Base-by-base conservation (phyloP, 371 early-diverging fungal species). In the Actinomucor elegans region DNA sequence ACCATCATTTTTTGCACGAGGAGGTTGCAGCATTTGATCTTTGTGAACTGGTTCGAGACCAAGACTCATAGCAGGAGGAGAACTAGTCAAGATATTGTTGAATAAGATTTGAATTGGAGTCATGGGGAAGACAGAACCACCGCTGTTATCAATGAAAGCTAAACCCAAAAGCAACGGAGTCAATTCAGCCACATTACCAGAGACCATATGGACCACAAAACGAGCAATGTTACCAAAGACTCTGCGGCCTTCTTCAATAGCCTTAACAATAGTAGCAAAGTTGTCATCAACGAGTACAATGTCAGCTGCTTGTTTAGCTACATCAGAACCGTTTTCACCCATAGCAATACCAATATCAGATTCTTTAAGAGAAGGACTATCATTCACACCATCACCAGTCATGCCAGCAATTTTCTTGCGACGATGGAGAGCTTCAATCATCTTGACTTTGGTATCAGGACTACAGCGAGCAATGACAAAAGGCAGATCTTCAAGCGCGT, bases 391-490 rank as follows among this genome's bases (percentile, higher is more conserved):
- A 71, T 97, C 91, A 47, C 97, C 97, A 4, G 93, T 92, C 91
- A 88, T 87, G 51, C 80, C 87, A 51, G 79, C 83, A 38, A 81
- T 79, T 35, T 79, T 78, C 20, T 81, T 81, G 21, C 88, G 84
- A n/a, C 85, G 78, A 70, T 99, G 94, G 54, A 99, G 72, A 0
- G 97, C 93, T 68, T 89, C 83, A 31, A 99, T 94, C 77, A 99
- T 91, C 77, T 93, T 95, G 45, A 96, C 86, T 70, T 99, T 99
- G 66, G 95, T 96, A 62, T 98, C 96, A 5, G 99, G 98, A 32
- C 81, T 85, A 76, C 94, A 93, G 28, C 99, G 87, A 0, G 97
- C 97, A 81, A 98, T 92, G 4, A 98, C 96, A 7, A 83, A 74
- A 4, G 96, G 96, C 38, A 96, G 89, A 34, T 93, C 88, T 1